Percentiles rank a stretch among this genome's conserved stretches.
These are phyloP conservation scores for Cenchrus fungigraminus DNA, from an alignment of 176 grass and related monocot genomes.

Conservation along the genomic window DNA sequence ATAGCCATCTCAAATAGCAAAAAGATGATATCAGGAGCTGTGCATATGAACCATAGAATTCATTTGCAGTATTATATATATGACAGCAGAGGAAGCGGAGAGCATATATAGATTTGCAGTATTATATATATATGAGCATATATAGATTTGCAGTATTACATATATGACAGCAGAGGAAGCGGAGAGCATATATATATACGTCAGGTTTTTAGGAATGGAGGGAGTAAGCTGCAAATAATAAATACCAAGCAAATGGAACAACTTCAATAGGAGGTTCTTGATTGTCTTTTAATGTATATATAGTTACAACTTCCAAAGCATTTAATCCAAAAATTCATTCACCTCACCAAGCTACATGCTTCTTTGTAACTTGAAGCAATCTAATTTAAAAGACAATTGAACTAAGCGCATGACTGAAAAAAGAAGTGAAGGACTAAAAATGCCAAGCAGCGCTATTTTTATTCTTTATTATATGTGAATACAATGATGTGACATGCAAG, in stretches of 20 bases:
- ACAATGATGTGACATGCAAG: not conserved
- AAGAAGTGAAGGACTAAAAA: not conserved
- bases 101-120: not conserved
- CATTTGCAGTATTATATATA: not conserved
- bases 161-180: no score
- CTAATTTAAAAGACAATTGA: conserved; percentile 4
- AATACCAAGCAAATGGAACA: not conserved
- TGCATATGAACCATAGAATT: not conserved
- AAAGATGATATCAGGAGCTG: not conserved
- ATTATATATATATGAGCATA: no score
- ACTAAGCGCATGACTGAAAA: not conserved
- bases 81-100: conserved; percentile 3
- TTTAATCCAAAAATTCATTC: not conserved
- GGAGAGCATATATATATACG: no score
- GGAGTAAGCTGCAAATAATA: no score
- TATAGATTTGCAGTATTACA: no score
- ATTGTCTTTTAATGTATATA: not conserved
- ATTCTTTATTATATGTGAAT: conserved; percentile 1
- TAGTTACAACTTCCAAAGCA: not conserved
- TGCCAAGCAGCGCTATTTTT: not conserved
- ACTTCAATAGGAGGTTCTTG: not conserved
- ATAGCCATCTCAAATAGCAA: not conserved
- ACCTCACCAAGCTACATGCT: not conserved
- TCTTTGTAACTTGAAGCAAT: not conserved
- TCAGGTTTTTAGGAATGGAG: no score